Percentiles rank a stretch among this genome's conserved stretches.
Conservation (phyloP, 176 grass and related monocot genomes). For the Oryza officinalis region DNA sequence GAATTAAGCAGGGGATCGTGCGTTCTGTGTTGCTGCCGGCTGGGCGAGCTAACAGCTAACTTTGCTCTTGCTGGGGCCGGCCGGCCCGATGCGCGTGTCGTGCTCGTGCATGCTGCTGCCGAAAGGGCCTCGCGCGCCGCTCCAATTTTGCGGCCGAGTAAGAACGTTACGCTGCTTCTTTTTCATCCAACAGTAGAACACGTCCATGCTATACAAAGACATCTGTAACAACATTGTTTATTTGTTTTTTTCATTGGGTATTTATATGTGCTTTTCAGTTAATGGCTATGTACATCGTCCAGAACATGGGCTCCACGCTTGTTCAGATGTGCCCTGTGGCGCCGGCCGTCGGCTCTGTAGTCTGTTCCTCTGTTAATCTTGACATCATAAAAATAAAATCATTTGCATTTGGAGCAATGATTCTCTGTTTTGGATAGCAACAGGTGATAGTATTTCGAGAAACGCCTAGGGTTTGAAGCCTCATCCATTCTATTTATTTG, state of each 20-base stretch:
- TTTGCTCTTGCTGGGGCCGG: neutral
- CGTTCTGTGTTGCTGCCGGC: neutral
- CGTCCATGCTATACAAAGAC: neutral
- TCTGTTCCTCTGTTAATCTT: neutral
- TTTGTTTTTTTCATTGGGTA: neutral
- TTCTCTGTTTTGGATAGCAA: no score
- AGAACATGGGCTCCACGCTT: neutral
- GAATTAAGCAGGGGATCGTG: neutral
- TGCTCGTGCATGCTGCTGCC: neutral
- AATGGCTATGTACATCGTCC: neutral
- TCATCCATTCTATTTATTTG: no score
- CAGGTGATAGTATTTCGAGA: no score
- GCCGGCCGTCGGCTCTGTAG: neutral
- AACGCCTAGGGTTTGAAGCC: no score
- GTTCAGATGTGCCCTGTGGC: neutral
- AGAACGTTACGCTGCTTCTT: neutral
- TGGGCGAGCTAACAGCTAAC: neutral
- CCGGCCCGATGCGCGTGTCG: no score
- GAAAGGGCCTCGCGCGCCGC: neutral
- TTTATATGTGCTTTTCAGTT: neutral
- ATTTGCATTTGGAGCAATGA: neutral
- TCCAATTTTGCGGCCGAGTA: neutral
- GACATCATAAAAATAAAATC: neutral
- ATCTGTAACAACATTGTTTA: neutral
- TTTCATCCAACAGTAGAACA: neutral